Conservation (phyloP, 495 filamentous ascomycete species). For the Aspergillus homomorphus region DNA sequence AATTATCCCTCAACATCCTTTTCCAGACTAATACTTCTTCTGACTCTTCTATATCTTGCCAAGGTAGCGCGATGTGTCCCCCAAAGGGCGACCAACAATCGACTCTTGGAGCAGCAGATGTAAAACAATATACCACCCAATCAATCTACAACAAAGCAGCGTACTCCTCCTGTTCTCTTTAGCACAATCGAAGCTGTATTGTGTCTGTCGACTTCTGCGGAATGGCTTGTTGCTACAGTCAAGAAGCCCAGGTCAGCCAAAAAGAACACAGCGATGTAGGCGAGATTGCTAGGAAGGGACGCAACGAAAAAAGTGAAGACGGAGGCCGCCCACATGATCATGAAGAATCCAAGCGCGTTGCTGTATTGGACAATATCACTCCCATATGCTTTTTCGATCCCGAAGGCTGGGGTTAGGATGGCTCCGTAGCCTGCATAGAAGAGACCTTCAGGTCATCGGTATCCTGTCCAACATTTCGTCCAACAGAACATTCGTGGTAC, state of each 20-base stretch:
- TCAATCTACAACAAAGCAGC: constrained; percentile 45
- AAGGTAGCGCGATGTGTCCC: constrained; percentile 46
- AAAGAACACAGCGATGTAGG: constrained; percentile 48
- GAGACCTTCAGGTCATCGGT: constrained; percentile 11
- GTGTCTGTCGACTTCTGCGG: constrained; percentile 43
- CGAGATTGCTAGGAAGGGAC: constrained; percentile 45
- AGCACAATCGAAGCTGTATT: constrained; percentile 28
- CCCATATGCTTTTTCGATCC: constrained; percentile 23
- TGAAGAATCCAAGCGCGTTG: constrained; percentile 30
- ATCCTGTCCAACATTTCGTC: too few species aligned
- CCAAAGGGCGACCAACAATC: constrained; percentile 41
- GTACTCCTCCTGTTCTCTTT: constrained; percentile 44
- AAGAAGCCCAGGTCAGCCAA: constrained; percentile 46
- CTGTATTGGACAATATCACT: constrained; percentile 20
- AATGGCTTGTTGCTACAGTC: constrained; percentile 45
- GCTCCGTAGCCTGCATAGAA: constrained; percentile 26
- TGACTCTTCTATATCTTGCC: constrained; percentile 21
- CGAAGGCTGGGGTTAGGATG: constrained; percentile 21
- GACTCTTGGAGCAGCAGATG: constrained; percentile 45
- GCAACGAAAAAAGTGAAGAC: constrained; percentile 46
- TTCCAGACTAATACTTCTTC: not conserved
- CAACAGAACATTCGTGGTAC: constrained; percentile 24
- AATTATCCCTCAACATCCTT: too few species aligned
- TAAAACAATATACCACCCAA: constrained; percentile 50
- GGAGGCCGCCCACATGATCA: constrained; percentile 47